Conservation (phyloP, 169 alveolate genomes). For the Plasmodium berghei region DNA sequence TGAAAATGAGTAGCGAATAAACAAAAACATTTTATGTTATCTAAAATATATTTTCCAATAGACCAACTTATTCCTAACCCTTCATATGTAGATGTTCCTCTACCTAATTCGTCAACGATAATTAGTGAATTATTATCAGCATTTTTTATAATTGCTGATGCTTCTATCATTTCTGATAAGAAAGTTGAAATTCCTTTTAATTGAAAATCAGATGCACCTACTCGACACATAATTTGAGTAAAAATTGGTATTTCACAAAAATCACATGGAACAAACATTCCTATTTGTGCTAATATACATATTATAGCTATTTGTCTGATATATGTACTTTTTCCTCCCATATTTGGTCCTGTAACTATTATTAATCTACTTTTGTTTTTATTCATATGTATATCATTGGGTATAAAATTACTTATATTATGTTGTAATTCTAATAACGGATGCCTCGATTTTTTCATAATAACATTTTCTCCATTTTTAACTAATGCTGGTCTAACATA, state of each 20-base stretch:
- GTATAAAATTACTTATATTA: constrained; percentile 85
- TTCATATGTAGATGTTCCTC: constrained; percentile 98
- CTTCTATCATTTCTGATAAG: constrained; percentile 98
- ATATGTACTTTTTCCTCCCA: constrained; percentile 99
- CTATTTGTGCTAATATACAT: constrained; percentile 92
- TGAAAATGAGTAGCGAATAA: constrained; percentile 99
- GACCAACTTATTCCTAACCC: constrained; percentile 99
- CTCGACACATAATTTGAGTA: constrained; percentile 95
- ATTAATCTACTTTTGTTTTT: constrained; percentile 88
- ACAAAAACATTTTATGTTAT: constrained; percentile 92
- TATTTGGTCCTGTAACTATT: constrained; percentile 98
- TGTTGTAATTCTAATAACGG: constrained; percentile 89
- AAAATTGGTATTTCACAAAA: constrained; percentile 93
- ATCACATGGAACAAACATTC: constrained; percentile 95
- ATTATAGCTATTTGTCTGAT: constrained; percentile 90
- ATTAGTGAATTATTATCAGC: constrained; percentile 94
- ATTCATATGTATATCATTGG: constrained; percentile 90
- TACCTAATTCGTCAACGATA: constrained; percentile 97
- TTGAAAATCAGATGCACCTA: constrained; percentile 98
- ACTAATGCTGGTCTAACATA: constrained; percentile 92
- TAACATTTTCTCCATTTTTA: constrained; percentile 85
- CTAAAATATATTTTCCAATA: constrained; percentile 93
- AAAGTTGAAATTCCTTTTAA: constrained; percentile 96
- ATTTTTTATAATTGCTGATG: constrained; percentile 93
- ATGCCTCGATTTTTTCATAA: constrained; percentile 89